These are phyloP conservation scores for Adansonia madagascariensis DNA, from an alignment of 441 rosid species.

Conservation along the genomic window DNA sequence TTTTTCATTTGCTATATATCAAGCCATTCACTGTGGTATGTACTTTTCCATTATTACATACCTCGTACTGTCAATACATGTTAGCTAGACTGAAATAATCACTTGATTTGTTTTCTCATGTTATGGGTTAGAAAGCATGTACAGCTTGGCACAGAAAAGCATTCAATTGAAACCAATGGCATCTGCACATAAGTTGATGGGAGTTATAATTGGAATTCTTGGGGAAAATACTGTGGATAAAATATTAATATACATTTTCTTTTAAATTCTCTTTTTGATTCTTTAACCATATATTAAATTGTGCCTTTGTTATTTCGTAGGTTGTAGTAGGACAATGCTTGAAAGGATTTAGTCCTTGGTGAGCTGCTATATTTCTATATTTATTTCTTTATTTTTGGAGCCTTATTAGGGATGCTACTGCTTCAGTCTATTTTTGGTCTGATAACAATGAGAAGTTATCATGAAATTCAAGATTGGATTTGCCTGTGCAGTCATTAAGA, in stretches of 20 bases:
- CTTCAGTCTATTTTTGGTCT: not conserved
- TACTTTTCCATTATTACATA: constrained; percentile 4
- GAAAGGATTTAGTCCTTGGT: constrained; percentile 93
- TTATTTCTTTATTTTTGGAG: not conserved
- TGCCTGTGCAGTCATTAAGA: constrained; percentile 12
- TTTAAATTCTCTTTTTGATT: constrained; percentile 19
- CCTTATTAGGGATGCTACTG: not conserved
- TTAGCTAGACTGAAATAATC: constrained; percentile 14
- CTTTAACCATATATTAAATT: not conserved
- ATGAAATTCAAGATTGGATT: constrained; percentile 15
- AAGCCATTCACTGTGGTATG: constrained; percentile 84
- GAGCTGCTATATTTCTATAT: constrained; percentile 33
- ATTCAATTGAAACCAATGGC: constrained; percentile 65
- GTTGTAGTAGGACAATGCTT: constrained; percentile 88
- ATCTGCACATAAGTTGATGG: constrained; percentile 67
- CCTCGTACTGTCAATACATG: not conserved
- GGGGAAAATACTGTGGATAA: constrained; percentile 70
- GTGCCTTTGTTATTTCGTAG: constrained; percentile 49
- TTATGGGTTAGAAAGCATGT: constrained; percentile 90
- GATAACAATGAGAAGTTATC: not conserved
- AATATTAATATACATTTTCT: not conserved
- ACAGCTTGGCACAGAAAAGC: constrained; percentile 80
- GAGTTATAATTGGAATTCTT: constrained; percentile 73
- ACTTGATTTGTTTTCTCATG: constrained; percentile 29
- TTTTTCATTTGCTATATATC: constrained; percentile 75